Base-by-base conservation (phyloP, 2,329 filamentous ascomycete genomes). In the Fusarium sororula region DNA sequence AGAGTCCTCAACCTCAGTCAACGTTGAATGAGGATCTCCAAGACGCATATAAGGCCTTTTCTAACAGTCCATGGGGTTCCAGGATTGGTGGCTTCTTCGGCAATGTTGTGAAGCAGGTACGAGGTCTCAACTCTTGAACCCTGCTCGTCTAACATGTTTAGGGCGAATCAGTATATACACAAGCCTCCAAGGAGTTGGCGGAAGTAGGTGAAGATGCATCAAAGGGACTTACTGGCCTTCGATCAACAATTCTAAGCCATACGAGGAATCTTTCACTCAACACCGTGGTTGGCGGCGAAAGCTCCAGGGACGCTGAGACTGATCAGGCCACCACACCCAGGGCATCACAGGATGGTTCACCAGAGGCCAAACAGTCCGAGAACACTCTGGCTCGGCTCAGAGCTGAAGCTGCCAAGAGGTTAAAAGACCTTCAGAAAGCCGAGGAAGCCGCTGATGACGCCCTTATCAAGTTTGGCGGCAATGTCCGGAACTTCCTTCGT, bases 361-460 rank as follows among this genome's bases (percentile, higher is more conserved):
- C 87, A 56, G 85, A 87, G 32, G 76, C 82, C 38, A 84, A 76
- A 28, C 79, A 89, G 39, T 86, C 87, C 6, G 88, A 90, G 74
- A 88, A 90, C 17, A 91, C 98, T 66, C 90, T 98, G 37, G 90
- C 92, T 10, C 90, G 93, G 50, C 90, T 98, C 81, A 90, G 91
- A 65, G 84, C 87, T 26, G 94, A 97, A 83, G 95, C 95, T 9
- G 87, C 93, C 32, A 95, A 94, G 83, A 90, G 94, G 54, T 85
- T 98, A 67, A 96, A 94, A 79, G 94, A 98, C 68, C 91, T 98
- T 26, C 94, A 98, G 80, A 90, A 91, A 77, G 96, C 96, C 18
- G 96, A 99, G 83, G 96, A 98, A 80, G 96, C 96, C 8, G 96
- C 96, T 13, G 96, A 99, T 81, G 96, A 98, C 82, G 96, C 96